Evolutionary conservation across 2,329 filamentous ascomycete species (phyloP), one percentile per base, ranked within the genome.

Genomic region (Thielaviopsis ethacetica): DNA sequence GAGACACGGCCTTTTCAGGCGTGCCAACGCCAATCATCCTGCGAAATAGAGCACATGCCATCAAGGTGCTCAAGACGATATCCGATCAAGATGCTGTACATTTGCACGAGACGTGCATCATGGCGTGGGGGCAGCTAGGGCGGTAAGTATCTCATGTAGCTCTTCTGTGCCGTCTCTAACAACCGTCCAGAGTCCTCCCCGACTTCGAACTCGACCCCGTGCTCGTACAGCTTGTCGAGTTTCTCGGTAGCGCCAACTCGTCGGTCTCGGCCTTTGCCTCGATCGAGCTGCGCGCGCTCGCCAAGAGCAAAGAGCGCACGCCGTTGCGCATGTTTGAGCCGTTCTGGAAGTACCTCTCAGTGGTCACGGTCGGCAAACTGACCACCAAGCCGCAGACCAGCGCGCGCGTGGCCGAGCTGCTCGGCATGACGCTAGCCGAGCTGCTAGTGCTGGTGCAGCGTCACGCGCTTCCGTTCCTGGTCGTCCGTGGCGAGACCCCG

Each of bases 131-230:
- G n/a, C 85, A 89, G 66, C 76, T 95, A 54, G 91, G 88, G 62
- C 78, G 80, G 79, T 84, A 72, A 65, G 73, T 67, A 13, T 10
- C n/a, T n/a, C n/a, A n/a, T n/a, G n/a, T n/a, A n/a, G n/a, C n/a
- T n/a, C n/a, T n/a, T n/a, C n/a, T n/a, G n/a, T n/a, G n/a, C n/a
- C n/a, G n/a, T n/a, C n/a, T n/a, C 30, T 61, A 58, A 61, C 34
- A 38, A 21, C 65, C 50, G 17, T 27, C 1, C 57, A 84, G 82
- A 60, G 77, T 85, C 10, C 85, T 87, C 52, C 79, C 82, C 17
- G 88, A 93, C 62, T 83, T 91, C 63, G 89, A 95, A 67, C 79
- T 95, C 59, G 93, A 93, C 65, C 80, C 96, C 57, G 85, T 93
- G 22, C 74, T 98, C 30, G 78, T 95, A 59, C 84, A 87, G 63